Percentiles rank a stretch among this genome's conserved stretches.
These are phyloP conservation scores for Nicotiana attenuata DNA, from an alignment of 257 asterid genomes.

Conservation along the genomic window DNA sequence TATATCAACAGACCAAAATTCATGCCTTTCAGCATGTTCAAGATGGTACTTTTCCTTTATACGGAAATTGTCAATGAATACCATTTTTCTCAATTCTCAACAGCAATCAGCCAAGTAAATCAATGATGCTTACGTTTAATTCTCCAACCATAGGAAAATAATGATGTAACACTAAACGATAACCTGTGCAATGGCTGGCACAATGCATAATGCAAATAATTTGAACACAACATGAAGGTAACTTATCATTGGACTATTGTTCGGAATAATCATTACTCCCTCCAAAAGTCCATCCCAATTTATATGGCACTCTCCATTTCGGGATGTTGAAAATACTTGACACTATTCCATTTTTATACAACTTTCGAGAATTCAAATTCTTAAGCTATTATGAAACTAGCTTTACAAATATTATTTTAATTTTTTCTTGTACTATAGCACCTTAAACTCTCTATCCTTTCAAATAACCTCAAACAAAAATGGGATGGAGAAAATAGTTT, in stretches of 20 bases:
- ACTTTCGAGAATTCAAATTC: neutral
- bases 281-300: neutral
- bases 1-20: neutral
- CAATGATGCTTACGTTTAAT: neutral
- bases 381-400: neutral
- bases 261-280: neutral
- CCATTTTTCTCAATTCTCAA: neutral
- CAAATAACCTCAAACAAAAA: neutral
- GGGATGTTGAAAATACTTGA: neutral
- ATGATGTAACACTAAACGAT: no score
- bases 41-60: neutral
- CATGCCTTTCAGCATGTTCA: neutral
- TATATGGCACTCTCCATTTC: neutral
- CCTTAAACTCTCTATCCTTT: neutral
- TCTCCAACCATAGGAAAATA: neutral
- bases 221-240: neutral
- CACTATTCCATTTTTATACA: neutral
- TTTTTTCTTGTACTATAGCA: neutral
- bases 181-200: no score
- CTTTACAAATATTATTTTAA: neutral
- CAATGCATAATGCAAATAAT: no score
- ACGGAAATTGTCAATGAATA: neutral
- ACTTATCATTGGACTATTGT: neutral
- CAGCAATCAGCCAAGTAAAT: neutral
- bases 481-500: neutral